Percentiles rank a stretch among this genome's conserved stretches.
Evolutionary conservation across 176 grass and related monocot species (phyloP).

Genomic region (Lolium multiflorum): DNA sequence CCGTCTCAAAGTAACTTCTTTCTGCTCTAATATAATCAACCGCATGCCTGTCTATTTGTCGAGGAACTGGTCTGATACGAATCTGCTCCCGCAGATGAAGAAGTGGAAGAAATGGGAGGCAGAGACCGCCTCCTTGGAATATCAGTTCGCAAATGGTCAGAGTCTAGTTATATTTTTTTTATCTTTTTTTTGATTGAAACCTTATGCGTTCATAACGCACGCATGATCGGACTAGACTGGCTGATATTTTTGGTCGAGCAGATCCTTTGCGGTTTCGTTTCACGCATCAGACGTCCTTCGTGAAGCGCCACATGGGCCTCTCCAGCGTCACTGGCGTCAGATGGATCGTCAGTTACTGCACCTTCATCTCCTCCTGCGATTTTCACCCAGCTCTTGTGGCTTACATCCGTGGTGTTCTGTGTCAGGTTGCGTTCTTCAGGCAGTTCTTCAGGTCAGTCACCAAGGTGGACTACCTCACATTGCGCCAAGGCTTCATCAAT

Average conservation of each 20-base stretch:
- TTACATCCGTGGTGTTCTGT: neutral
- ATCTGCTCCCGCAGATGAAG: slow-evolving; percentile 53
- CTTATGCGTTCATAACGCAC: too few species aligned
- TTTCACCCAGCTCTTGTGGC: neutral
- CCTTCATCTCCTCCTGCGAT: neutral
- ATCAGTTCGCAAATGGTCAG: slow-evolving; percentile 73
- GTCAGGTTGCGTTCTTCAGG: slow-evolving; percentile 83
- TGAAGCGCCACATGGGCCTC: slow-evolving; percentile 62
- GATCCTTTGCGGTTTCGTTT: slow-evolving; percentile 85
- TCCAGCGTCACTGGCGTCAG: slow-evolving; percentile 62
- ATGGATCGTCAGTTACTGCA: slow-evolving; percentile 51
- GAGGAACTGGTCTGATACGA: too few species aligned
- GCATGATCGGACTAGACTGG: too few species aligned
- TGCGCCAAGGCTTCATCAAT: slow-evolving; percentile 94
- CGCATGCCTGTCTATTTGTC: neutral
- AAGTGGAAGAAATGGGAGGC: slow-evolving; percentile 90
- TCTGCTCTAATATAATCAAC: neutral
- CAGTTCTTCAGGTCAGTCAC: slow-evolving; percentile 87
- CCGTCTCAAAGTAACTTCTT: slow-evolving; percentile 63
- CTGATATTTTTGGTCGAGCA: neutral
- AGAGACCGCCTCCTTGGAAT: slow-evolving; percentile 73
- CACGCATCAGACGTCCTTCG: slow-evolving; percentile 80
- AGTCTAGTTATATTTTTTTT: too few species aligned
- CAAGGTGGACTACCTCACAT: slow-evolving; percentile 85
- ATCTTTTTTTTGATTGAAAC: too few species aligned